Conservation (phyloP, 192 early-diverging fungal genomes). For the Entophlyctis luteolus region DNA sequence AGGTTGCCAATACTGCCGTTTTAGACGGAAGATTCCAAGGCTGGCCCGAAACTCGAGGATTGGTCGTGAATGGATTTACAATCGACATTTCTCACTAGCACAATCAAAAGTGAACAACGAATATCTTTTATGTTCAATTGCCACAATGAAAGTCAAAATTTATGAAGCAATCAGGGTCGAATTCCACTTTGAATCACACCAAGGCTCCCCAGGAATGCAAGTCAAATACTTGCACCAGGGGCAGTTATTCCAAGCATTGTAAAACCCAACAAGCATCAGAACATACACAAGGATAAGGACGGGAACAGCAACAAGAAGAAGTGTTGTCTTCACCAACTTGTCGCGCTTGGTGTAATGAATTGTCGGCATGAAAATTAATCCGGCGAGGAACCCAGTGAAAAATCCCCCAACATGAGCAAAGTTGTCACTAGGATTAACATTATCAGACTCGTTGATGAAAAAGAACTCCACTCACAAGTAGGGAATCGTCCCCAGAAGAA, state of each 20-base stretch:
- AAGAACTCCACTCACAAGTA: conserved; percentile 22
- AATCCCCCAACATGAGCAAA: conserved; percentile 84
- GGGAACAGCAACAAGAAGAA: conserved; percentile 36
- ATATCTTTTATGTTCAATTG: no score
- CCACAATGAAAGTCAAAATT: no score
- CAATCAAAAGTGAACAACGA: no score
- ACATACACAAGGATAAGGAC: conserved; percentile 24
- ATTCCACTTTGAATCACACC: conserved; percentile 36
- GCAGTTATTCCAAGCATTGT: conserved; percentile 28
- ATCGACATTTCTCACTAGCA: no score
- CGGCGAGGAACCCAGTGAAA: conserved; percentile 59
- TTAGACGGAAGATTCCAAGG: not conserved
- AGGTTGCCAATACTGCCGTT: not conserved
- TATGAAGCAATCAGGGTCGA: no score
- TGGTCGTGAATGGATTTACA: not conserved
- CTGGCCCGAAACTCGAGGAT: not conserved
- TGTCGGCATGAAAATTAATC: conserved; percentile 69
- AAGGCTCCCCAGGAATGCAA: conserved; percentile 54
- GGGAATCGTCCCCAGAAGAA: conserved; percentile 72
- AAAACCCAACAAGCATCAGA: conserved; percentile 38
- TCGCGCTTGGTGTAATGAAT: conserved; percentile 52
- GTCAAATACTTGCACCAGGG: conserved; percentile 50
- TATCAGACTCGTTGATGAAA: not conserved
- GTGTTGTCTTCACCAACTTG: conserved; percentile 35
- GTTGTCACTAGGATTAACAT: conserved; percentile 61